Conservation (phyloP, 306 rosid species). For the Crotalaria pallida region DNA sequence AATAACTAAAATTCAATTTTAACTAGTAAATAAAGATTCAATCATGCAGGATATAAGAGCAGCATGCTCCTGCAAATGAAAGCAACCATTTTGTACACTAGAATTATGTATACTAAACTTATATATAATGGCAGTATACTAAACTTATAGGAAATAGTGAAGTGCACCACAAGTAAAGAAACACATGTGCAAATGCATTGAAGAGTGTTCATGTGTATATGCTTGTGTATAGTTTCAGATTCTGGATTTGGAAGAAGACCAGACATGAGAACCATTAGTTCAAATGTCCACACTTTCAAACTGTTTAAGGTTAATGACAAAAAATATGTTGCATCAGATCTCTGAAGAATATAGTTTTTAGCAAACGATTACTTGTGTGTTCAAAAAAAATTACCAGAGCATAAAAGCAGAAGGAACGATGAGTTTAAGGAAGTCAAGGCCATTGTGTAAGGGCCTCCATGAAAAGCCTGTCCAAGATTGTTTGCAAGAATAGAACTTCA, state of each 20-base stretch:
- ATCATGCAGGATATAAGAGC: too few species aligned
- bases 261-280: constrained; percentile 44
- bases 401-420: constrained; percentile 60
- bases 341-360: not conserved
- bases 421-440: constrained; percentile 37
- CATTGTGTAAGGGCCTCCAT: constrained; percentile 33
- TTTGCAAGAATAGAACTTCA: constrained; percentile 49
- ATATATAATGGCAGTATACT: too few species aligned
- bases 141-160: too few species aligned
- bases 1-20: too few species aligned
- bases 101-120: too few species aligned
- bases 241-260: constrained; percentile 58
- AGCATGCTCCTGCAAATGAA: too few species aligned
- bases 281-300: constrained; percentile 51
- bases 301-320: constrained; percentile 27
- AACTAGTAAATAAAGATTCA: too few species aligned
- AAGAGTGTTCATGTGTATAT: not conserved
- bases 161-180: not conserved
- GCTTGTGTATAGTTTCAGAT: not conserved
- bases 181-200: not conserved
- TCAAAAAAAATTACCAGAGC: constrained; percentile 57
- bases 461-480: constrained; percentile 52
- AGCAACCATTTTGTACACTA: too few species aligned
- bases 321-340: constrained; percentile 22
- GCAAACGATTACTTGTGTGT: not conserved